Evolutionary conservation across 495 filamentous ascomycete species (phyloP).

Genomic region (Tuber calosporum): DNA sequence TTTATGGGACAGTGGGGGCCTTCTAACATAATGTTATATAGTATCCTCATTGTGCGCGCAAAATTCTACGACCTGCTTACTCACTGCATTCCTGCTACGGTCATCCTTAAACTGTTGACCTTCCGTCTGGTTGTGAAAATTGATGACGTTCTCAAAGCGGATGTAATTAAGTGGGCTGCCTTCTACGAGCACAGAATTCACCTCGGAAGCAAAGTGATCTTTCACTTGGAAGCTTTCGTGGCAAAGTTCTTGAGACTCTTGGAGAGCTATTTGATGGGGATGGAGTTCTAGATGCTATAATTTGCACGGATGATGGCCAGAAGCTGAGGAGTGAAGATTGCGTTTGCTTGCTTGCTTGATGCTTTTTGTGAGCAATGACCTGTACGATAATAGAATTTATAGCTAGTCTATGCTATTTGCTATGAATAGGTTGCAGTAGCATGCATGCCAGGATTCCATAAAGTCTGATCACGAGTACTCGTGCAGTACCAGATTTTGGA

Average conservation of each 20-base stretch:
- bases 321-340: neutral
- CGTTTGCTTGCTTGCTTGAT: slow-evolving; percentile 4
- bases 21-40: slow-evolving; percentile 1
- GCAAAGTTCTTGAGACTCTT: slow-evolving; percentile 96
- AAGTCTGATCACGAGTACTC: neutral
- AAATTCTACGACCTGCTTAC: slow-evolving; percentile 93
- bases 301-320: slow-evolving; percentile 6
- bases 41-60: slow-evolving; percentile 73
- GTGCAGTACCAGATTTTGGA: no score
- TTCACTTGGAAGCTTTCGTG: slow-evolving; percentile 96
- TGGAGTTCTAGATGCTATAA: slow-evolving; percentile 57
- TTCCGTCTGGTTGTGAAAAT: slow-evolving; percentile 83
- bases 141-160: slow-evolving; percentile 79
- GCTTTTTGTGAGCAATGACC: neutral
- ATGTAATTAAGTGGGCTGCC: slow-evolving; percentile 90
- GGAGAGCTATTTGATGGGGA: slow-evolving; percentile 87
- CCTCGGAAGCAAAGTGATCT: slow-evolving; percentile 89
- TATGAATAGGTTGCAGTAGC: neutral
- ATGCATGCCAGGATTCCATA: neutral
- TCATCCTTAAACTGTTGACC: slow-evolving; percentile 82
- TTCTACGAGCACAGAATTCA: slow-evolving; percentile 94
- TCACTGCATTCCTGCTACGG: slow-evolving; percentile 92
- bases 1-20: neutral
- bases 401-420: neutral
- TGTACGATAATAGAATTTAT: neutral